Conservation (phyloP, 2,329 filamentous ascomycete genomes). For the Xylogone sp. region DNA sequence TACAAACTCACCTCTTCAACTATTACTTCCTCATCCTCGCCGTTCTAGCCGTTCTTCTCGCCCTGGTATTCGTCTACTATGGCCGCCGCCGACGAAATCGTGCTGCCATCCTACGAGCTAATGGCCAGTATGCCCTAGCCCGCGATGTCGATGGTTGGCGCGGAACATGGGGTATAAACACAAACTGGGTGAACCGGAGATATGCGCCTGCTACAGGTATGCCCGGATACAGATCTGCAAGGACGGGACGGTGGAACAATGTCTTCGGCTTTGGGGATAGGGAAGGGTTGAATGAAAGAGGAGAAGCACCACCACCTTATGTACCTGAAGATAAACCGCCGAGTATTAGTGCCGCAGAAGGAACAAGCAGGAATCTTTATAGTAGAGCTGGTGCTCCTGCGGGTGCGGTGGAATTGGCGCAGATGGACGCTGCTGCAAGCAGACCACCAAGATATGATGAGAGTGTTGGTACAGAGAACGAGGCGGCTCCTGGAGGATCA, state of each 20-base stretch:
- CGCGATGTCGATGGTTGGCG: constrained; percentile 20
- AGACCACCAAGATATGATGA: constrained; percentile 22
- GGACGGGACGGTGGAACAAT: background rate
- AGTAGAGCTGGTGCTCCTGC: constrained; percentile 1
- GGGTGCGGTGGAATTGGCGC: constrained; percentile 10
- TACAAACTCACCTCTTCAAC: constrained; percentile 49
- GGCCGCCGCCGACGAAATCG: constrained; percentile 31
- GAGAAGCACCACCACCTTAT: constrained; percentile 64
- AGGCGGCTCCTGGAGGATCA: background rate
- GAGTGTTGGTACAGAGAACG: constrained; percentile 1
- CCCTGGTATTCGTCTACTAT: constrained; percentile 39
- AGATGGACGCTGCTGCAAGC: constrained; percentile 4
- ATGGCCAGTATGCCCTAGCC: constrained; percentile 27
- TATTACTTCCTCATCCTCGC: constrained; percentile 49
- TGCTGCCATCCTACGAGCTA: constrained; percentile 8
- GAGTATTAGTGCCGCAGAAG: constrained; percentile 15
- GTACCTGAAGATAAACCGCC: constrained; percentile 25
- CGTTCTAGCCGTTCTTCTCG: constrained; percentile 38
- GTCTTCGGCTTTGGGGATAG: constrained; percentile 1
- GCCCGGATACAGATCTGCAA: background rate
- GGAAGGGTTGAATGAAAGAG: constrained; percentile 62
- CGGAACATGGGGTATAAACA: background rate
- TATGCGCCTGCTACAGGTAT: background rate
- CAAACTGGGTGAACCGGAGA: constrained; percentile 17
- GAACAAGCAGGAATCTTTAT: too few species aligned